phyloP scores from a whole-genome alignment of 257 asterid species.

The Solanum ahanhuiri region DNA sequence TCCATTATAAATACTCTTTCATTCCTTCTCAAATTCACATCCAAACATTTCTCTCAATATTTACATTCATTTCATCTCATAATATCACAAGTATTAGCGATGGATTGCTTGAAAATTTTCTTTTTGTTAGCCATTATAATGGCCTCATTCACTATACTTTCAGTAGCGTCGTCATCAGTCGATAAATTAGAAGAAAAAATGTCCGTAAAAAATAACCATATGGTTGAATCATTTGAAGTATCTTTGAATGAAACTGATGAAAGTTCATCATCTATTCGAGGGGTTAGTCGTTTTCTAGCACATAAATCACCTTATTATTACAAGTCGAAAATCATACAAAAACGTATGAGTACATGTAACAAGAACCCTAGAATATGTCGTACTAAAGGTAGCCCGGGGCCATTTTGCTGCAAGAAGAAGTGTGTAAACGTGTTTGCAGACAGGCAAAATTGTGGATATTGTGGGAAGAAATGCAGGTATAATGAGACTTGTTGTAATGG shows the following conservation, averaged over 20 bases:
- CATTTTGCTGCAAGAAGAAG: slow-evolving; percentile 51
- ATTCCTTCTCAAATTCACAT: not conserved
- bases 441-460: slow-evolving; percentile 45
- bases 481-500: slow-evolving; percentile 61
- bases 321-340: not conserved
- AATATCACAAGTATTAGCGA: not conserved
- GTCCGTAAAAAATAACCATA: not conserved
- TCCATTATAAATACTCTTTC: slow-evolving; percentile 5
- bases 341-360: slow-evolving; percentile 25
- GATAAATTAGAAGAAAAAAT: not conserved
- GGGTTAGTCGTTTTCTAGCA: slow-evolving; percentile 28
- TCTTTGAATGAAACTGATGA: not conserved
- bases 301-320: not conserved
- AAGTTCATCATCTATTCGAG: slow-evolving; percentile 14
- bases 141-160: slow-evolving; percentile 4
- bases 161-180: slow-evolving; percentile 10
- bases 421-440: slow-evolving; percentile 41
- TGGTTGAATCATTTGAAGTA: not conserved
- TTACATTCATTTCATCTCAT: not conserved
- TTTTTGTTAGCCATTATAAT: slow-evolving; percentile 17
- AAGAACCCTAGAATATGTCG: slow-evolving; percentile 39
- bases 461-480: slow-evolving; percentile 46
- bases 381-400: slow-evolving; percentile 41
- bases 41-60: not conserved
- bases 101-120: slow-evolving; percentile 18